phyloP scores from a whole-genome alignment of 176 grass and related monocot genomes.

The Ananas comosus region DNA sequence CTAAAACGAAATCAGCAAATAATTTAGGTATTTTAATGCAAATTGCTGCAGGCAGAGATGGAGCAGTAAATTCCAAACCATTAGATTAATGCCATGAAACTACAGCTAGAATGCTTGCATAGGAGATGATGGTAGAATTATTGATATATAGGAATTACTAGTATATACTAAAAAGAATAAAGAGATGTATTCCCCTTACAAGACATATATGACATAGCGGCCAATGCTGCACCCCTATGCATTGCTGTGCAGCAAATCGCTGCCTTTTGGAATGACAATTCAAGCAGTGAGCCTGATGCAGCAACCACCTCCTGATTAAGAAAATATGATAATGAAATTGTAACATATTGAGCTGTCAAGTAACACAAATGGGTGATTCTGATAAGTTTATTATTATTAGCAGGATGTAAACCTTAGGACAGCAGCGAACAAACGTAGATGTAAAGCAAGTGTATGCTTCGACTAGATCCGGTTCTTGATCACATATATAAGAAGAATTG shows the following conservation, averaged over 20 bases:
- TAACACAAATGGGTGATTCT: neutral
- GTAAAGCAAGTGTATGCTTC: slow-evolving; percentile 82
- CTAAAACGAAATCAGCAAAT: neutral
- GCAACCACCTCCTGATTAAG: slow-evolving; percentile 51
- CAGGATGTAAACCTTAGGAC: slow-evolving; percentile 57
- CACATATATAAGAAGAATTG: slow-evolving; percentile 75
- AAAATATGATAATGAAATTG: neutral
- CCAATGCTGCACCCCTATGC: slow-evolving; percentile 78
- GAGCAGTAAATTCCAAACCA: neutral
- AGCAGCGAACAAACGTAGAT: slow-evolving; percentile 74
- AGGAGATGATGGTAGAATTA: neutral
- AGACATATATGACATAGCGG: slow-evolving; percentile 88
- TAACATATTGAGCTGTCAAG: neutral
- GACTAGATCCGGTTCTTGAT: slow-evolving; percentile 91
- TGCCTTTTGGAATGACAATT: slow-evolving; percentile 85
- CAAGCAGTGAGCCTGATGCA: slow-evolving; percentile 58
- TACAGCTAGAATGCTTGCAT: slow-evolving; percentile 7
- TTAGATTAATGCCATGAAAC: neutral
- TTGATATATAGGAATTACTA: slow-evolving; percentile 6
- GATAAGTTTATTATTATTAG: neutral
- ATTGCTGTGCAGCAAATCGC: slow-evolving; percentile 85
- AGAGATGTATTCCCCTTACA: slow-evolving; percentile 42
- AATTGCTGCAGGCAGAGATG: neutral
- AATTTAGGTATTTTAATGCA: neutral
- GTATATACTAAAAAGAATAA: slow-evolving; percentile 12